Conservation (phyloP, 2,329 filamentous ascomycete genomes). For the Mollisiaceae sp. region DNA sequence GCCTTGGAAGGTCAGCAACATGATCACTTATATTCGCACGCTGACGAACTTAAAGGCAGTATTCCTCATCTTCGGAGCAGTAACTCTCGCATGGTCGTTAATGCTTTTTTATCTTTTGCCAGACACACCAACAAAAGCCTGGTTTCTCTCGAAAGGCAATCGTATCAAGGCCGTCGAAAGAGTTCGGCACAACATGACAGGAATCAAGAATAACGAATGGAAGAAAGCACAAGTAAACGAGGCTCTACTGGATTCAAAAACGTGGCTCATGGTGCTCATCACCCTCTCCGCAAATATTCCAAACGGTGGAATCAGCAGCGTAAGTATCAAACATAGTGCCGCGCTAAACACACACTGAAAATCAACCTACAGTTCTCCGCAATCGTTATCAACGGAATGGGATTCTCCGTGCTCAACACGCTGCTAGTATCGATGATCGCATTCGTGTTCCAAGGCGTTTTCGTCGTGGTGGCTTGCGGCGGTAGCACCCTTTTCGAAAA, state of each 20-base stretch:
- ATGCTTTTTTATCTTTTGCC: constrained; percentile 30
- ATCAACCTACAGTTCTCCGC: constrained; percentile 39
- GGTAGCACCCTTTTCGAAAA: constrained; percentile 8
- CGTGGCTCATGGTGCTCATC: constrained; percentile 27
- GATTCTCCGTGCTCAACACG: constrained; percentile 43
- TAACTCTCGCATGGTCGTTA: constrained; percentile 38
- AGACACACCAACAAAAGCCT: constrained; percentile 50
- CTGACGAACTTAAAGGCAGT: constrained; percentile 22
- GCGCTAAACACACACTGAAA: not conserved
- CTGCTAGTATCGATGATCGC: constrained; percentile 64
- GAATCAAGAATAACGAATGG: constrained; percentile 27
- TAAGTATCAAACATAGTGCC: constrained; percentile 6
- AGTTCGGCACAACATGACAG: constrained; percentile 33
- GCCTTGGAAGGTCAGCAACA: constrained; percentile 33
- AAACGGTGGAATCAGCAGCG: constrained; percentile 48
- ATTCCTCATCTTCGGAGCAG: constrained; percentile 44
- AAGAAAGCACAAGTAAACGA: constrained; percentile 26
- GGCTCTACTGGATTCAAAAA: constrained; percentile 28
- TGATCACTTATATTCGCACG: too few relatives aligned
- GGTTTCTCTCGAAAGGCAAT: constrained; percentile 47
- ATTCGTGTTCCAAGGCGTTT: constrained; percentile 44
- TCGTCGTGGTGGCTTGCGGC: constrained; percentile 14
- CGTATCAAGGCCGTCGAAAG: constrained; percentile 34
- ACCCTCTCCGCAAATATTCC: constrained; percentile 37
- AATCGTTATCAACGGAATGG: constrained; percentile 46